Evolutionary conservation across 306 rosid genomes (phyloP).

Genomic region (Sphenostylis stenocarpa): DNA sequence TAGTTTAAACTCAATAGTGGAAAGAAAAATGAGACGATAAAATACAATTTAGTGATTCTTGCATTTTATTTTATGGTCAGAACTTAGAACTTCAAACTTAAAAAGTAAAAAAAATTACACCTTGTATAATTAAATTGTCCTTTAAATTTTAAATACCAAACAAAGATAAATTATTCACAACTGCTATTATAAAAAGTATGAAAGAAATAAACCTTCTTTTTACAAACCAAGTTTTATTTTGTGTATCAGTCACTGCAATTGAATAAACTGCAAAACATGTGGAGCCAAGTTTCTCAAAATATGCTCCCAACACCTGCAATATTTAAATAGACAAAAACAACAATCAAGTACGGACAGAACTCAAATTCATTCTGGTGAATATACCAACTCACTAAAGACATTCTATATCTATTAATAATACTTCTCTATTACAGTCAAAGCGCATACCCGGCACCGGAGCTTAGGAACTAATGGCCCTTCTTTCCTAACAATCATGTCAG

Average conservation of each 20-base stretch:
- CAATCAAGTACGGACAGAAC: slow-evolving; percentile 12
- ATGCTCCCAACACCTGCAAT: slow-evolving; percentile 93
- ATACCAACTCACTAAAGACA: background rate
- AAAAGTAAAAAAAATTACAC: background rate
- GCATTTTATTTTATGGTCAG: slow-evolving; percentile 19
- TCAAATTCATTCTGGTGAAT: slow-evolving; percentile 24
- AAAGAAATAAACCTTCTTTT: slow-evolving; percentile 77
- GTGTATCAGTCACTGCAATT: slow-evolving; percentile 85
- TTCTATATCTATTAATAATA: background rate
- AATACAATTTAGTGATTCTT: background rate
- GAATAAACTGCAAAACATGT: slow-evolving; percentile 96
- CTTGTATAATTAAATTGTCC: slow-evolving; percentile 14
- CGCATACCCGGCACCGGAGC: slow-evolving; percentile 89
- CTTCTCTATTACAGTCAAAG: slow-evolving; percentile 21
- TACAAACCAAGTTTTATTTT: slow-evolving; percentile 87
- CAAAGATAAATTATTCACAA: background rate
- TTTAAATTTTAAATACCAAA: background rate
- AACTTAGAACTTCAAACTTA: background rate
- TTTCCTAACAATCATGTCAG: slow-evolving; percentile 55
- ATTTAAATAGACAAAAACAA: slow-evolving; percentile 29
- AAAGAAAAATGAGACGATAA: slow-evolving; percentile 9
- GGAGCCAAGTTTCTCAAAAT: slow-evolving; percentile 84
- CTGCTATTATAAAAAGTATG: slow-evolving; percentile 19
- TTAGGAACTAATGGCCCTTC: slow-evolving; percentile 72
- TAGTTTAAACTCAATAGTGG: slow-evolving; percentile 26